phyloP scores from a whole-genome alignment of 441 rosid species.

The Pelargonium australe region DNA sequence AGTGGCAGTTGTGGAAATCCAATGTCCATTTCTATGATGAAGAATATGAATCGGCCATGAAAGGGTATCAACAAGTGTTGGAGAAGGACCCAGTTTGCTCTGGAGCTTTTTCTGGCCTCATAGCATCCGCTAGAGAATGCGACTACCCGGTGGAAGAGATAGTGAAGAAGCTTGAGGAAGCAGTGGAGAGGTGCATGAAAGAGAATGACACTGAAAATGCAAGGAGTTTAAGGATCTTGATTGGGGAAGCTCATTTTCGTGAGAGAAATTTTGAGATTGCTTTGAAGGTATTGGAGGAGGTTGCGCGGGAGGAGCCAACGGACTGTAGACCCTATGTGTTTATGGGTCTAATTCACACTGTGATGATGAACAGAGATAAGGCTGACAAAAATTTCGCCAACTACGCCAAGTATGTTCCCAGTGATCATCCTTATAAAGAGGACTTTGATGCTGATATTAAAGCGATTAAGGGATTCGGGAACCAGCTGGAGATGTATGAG shows the following conservation, averaged over 20 bases:
- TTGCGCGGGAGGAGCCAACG: constrained; percentile 76
- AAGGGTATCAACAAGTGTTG: constrained; percentile 54
- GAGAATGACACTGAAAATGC: constrained; percentile 47
- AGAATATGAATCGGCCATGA: constrained; percentile 46
- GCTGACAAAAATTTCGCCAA: constrained; percentile 71
- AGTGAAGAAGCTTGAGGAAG: constrained; percentile 49
- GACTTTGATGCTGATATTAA: constrained; percentile 60
- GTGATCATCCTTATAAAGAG: constrained; percentile 70
- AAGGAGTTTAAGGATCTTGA: constrained; percentile 63
- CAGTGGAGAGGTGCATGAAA: constrained; percentile 60
- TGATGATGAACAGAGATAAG: constrained; percentile 64
- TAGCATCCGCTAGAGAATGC: constrained; percentile 53
- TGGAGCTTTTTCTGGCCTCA: constrained; percentile 76
- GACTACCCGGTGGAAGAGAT: constrained; percentile 35
- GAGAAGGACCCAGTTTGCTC: constrained; percentile 58
- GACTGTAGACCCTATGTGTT: constrained; percentile 88
- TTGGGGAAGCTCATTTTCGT: constrained; percentile 66
- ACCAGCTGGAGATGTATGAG: constrained; percentile 30
- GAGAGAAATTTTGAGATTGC: constrained; percentile 60
- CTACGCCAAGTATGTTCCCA: constrained; percentile 64
- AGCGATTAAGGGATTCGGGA: constrained; percentile 47
- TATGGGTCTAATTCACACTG: constrained; percentile 63
- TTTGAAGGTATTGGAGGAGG: constrained; percentile 59
- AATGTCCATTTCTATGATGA: constrained; percentile 55
- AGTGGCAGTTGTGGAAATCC: constrained; percentile 64